Conservation (phyloP, 352 stramenopile species). For the Paralagenidium karlingii region DNA sequence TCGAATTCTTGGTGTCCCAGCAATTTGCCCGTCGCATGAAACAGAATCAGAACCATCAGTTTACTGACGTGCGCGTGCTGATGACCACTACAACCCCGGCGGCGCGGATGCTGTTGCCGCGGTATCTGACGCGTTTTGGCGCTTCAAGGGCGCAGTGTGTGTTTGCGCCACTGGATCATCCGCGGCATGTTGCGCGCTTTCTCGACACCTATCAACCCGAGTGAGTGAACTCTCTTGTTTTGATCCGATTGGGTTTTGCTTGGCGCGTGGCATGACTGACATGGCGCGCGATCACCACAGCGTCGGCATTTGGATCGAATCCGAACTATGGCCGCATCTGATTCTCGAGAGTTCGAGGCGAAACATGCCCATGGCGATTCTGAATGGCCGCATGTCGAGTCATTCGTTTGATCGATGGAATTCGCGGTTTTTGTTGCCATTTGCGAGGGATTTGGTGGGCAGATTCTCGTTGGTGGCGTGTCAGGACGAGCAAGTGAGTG, state of each 20-base stretch:
- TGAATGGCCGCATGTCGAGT: conserved; percentile 53
- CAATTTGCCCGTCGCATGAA: too few species aligned
- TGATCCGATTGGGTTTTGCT: too few species aligned
- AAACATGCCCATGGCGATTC: conserved; percentile 34
- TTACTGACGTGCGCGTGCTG: conserved; percentile 24
- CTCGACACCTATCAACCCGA: conserved; percentile 43
- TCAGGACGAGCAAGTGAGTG: conserved; percentile 34
- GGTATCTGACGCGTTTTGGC: too few species aligned
- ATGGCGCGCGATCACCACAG: conserved; percentile 9
- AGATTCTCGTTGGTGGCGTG: conserved; percentile 46
- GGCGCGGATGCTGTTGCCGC: conserved; percentile 32
- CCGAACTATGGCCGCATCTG: conserved; percentile 68
- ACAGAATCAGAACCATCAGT: too few species aligned
- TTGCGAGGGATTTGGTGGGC: conserved; percentile 7
- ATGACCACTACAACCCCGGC: conserved; percentile 57
- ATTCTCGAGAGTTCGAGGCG: conserved; percentile 31
- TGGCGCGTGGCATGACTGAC: too few species aligned
- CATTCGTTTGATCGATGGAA: conserved; percentile 36
- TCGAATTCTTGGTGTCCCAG: conserved; percentile 32
- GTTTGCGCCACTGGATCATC: conserved; percentile 55
- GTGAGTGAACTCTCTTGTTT: conserved; percentile 11
- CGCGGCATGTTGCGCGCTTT: conserved; percentile 33
- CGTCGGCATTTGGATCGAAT: conserved; percentile 65
- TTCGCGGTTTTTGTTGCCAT: conserved; percentile 12
- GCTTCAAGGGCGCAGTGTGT: conserved; percentile 30